Conservation (phyloP, 495 filamentous ascomycete genomes). For the Elasticomyces elasticus region DNA sequence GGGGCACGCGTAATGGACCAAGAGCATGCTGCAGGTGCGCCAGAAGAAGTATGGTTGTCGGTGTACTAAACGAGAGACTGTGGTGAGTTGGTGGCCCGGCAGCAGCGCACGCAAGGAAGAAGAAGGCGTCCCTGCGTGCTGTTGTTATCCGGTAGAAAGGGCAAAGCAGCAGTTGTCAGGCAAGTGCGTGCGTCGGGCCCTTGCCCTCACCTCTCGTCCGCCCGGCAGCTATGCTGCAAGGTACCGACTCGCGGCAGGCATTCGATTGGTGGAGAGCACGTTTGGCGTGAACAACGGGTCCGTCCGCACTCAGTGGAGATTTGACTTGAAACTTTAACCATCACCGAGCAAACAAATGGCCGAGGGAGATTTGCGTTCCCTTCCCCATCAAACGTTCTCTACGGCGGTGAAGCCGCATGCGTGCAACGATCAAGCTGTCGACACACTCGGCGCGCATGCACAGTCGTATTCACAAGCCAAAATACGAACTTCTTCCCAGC, state of each 20-base stretch:
- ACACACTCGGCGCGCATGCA: too few species aligned
- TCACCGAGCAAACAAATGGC: background rate
- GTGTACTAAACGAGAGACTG: background rate
- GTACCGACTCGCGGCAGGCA: background rate
- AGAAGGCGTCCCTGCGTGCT: background rate
- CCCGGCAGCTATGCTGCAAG: background rate
- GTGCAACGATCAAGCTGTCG: background rate
- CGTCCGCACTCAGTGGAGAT: slow-evolving; percentile 1
- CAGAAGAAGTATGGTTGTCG: background rate
- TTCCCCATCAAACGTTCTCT: background rate
- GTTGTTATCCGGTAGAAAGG: background rate
- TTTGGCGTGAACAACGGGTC: slow-evolving; percentile 4
- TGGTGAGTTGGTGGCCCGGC: background rate
- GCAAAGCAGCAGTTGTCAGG: background rate
- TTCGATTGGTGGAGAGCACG: background rate
- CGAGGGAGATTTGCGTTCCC: background rate
- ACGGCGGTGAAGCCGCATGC: background rate
- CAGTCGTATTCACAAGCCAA: too few species aligned
- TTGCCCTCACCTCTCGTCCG: too few species aligned
- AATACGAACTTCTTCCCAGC: background rate
- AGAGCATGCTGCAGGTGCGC: slow-evolving; percentile 6
- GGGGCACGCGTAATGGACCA: background rate
- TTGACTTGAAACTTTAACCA: background rate
- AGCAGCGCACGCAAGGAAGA: background rate
- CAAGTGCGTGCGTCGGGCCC: too few species aligned